A percentile compares a stretch with the other conserved stretches of the same genome.
Conservation (phyloP, 164 flowering plant species). For the Buxus sempervirens region DNA sequence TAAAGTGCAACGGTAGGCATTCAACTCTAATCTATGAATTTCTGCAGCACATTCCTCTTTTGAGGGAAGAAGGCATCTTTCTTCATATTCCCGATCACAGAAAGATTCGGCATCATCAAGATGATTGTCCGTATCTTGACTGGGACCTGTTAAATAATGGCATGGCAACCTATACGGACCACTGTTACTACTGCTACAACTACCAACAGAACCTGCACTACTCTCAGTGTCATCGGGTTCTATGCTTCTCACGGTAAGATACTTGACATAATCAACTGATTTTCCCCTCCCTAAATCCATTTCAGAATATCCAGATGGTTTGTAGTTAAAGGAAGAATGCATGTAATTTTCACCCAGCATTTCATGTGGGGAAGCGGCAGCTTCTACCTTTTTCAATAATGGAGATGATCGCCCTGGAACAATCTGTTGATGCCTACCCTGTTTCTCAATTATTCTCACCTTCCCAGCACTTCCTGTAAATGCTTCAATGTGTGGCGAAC, state of each 20-base stretch:
- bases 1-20: conserved; percentile 78
- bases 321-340: conserved; percentile 44
- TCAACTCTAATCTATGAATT: conserved; percentile 79
- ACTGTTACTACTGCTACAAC: conserved; percentile 55
- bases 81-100: conserved; percentile 34
- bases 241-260: conserved; percentile 29
- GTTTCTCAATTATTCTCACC: conserved; percentile 34
- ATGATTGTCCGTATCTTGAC: conserved; percentile 36
- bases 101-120: conserved; percentile 68
- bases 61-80: conserved; percentile 29
- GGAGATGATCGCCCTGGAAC: conserved; percentile 21
- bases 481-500: conserved; percentile 26
- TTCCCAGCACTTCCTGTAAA: conserved; percentile 25
- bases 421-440: conserved; percentile 21
- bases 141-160: conserved; percentile 23
- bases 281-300: conserved; percentile 36
- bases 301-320: conserved; percentile 35
- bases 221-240: conserved; percentile 45
- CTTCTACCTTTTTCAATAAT: conserved; percentile 47
- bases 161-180: conserved; percentile 21
- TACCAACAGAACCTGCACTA: conserved; percentile 70
- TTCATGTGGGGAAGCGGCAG: conserved; percentile 49
- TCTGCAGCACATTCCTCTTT: conserved; percentile 47
- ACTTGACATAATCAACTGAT: conserved; percentile 30
- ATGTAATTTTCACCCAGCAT: conserved; percentile 44